Base-by-base conservation (phyloP, 768 basidiomycete species). In the Plicaturopsis crispa region DNA sequence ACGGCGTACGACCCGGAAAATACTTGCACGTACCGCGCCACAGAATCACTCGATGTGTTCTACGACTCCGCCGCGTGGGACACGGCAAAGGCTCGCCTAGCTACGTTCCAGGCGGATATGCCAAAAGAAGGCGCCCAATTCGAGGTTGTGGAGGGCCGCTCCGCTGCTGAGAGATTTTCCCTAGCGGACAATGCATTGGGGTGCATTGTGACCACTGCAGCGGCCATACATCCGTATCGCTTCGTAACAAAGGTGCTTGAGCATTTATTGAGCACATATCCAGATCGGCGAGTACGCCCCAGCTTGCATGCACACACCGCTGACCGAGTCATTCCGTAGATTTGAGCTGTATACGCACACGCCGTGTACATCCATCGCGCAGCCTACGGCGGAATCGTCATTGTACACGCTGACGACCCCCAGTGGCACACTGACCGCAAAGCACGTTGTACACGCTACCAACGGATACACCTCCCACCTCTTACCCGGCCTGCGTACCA, bases 391-490 rank as follows among this genome's bases (percentile, higher is more conserved):
- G n/a, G 36, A 48, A 5, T 43, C 43, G 4, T 48, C 52, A 2
- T 46, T 56, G 13, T 85, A 84, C 58, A 63, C 59, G 6, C 62
- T 87, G n/a, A 43, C 52, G 14, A 90, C 88, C 1, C 64, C 79
- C 0, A 65, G 69, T 35, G 88, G 89, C 0, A 50, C 47, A 4
- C 65, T 87, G 18, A 56, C 48, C 12, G 62, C 84, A 0, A 59
- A 56, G 3, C 83, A 86, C 53, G 67, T 93, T 31, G 63, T 93
- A 8, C 88, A 90, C 52, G 84, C 86, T 2, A 90, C 87, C 3
- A 94, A 94, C 54, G 88, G 73, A 14, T 91, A 88, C 78, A 63
- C 67, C 2, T 75, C 84, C 1, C 79, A 85, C 45, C 70, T 93
- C 31, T 61, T 93, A 39, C 63, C 69, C 10, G 69, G 70, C 0